phyloP scores from a whole-genome alignment of 495 filamentous ascomycete species.

The Podospora tetraspora region DNA sequence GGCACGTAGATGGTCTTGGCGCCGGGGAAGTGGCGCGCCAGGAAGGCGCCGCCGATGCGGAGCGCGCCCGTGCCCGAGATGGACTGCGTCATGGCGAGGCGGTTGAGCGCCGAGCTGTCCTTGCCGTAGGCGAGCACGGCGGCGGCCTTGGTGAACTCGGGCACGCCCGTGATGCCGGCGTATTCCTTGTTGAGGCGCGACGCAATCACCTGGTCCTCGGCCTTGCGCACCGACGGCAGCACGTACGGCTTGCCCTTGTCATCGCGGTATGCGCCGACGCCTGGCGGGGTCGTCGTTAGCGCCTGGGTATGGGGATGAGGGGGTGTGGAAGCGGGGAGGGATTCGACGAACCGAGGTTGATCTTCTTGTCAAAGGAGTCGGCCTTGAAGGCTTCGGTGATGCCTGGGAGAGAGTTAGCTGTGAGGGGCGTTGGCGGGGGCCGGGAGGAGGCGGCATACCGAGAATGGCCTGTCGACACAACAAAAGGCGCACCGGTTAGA shows the following conservation, averaged over 20 bases:
- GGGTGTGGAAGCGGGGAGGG: background rate
- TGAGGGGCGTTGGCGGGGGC: background rate
- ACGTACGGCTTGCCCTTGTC: constrained; percentile 97
- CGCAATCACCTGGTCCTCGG: constrained; percentile 80
- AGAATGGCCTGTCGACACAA: constrained; percentile 61
- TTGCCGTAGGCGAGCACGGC: constrained; percentile 84
- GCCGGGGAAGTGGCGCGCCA: constrained; percentile 81
- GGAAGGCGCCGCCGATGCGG: constrained; percentile 89
- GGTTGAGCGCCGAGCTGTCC: constrained; percentile 68
- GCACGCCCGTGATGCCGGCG: constrained; percentile 92
- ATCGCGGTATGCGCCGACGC: constrained; percentile 81
- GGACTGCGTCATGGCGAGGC: constrained; percentile 90
- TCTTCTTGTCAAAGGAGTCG: constrained; percentile 85
- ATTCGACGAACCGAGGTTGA: constrained; percentile 70
- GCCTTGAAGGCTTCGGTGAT: constrained; percentile 99
- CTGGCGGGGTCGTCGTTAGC: constrained; percentile 38
- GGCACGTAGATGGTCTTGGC: constrained; percentile 94
- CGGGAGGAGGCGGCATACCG: constrained; percentile 42
- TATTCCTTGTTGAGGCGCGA: constrained; percentile 90
- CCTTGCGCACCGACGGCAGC: constrained; percentile 82
- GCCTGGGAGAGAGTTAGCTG: constrained; percentile 44
- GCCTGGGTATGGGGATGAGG: background rate
- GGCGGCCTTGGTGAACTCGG: constrained; percentile 86
- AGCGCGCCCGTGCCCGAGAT: constrained; percentile 97
- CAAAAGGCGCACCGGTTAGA: constrained; percentile 19